Conservation (phyloP, 768 basidiomycete genomes). For the Botryobasidium botryosum region DNA sequence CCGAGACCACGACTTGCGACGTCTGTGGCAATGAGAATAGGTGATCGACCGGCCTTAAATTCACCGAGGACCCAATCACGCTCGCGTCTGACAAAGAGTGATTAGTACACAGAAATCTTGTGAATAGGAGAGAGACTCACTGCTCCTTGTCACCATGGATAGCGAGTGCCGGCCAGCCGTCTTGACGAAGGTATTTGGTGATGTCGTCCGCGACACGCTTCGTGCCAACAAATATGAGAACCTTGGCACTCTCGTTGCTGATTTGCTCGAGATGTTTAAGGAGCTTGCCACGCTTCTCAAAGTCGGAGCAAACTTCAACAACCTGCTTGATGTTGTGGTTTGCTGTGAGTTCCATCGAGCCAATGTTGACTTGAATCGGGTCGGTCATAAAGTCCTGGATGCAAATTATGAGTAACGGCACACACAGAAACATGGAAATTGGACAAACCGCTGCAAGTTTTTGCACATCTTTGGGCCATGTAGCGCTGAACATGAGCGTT, state of each 20-base stretch:
- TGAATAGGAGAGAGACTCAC: slow-evolving; percentile 31
- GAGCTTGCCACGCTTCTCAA: slow-evolving; percentile 90
- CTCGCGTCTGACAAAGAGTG: slow-evolving; percentile 48
- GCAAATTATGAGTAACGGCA: neutral
- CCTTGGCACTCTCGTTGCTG: slow-evolving; percentile 92
- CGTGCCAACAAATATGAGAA: slow-evolving; percentile 95
- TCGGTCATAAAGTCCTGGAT: slow-evolving; percentile 82
- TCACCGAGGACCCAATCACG: slow-evolving; percentile 98
- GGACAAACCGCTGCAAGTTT: slow-evolving; percentile 68
- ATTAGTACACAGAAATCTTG: slow-evolving; percentile 5
- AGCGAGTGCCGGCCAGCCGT: slow-evolving; percentile 98
- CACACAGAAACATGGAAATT: neutral
- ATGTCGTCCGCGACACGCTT: slow-evolving; percentile 97
- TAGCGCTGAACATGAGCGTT: slow-evolving; percentile 98
- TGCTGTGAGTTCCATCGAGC: slow-evolving; percentile 94
- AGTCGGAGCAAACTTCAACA: slow-evolving; percentile 92
- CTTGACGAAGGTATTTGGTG: slow-evolving; percentile 92
- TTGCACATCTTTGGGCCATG: slow-evolving; percentile 99
- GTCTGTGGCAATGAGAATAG: slow-evolving; percentile 96
- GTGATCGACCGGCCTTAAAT: slow-evolving; percentile 95
- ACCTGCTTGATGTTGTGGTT: slow-evolving; percentile 96
- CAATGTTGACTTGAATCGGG: slow-evolving; percentile 97
- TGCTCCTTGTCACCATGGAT: slow-evolving; percentile 99
- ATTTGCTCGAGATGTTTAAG: slow-evolving; percentile 96
- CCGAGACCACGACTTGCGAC: slow-evolving; percentile 99